phyloP scores from a whole-genome alignment of 495 filamentous ascomycete genomes.

The Penicillium coffeae region DNA sequence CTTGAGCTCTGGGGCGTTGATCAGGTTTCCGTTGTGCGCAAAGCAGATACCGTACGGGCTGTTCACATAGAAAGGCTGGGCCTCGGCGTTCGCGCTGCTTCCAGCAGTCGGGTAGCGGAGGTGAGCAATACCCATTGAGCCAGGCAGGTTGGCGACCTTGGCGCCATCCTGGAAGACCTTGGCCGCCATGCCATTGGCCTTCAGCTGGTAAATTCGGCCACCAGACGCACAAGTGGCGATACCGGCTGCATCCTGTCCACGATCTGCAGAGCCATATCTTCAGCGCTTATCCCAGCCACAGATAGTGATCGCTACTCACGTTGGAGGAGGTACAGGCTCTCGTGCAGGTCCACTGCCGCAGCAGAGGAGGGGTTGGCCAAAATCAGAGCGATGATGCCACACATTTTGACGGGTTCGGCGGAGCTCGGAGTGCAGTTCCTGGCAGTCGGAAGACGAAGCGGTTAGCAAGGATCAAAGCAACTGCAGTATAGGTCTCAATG shows the following conservation, averaged over 20 bases:
- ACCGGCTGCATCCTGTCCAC: slow-evolving; percentile 90
- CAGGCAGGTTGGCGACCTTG: slow-evolving; percentile 72
- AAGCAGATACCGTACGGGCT: slow-evolving; percentile 75
- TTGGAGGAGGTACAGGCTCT: slow-evolving; percentile 84
- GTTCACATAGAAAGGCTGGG: slow-evolving; percentile 86
- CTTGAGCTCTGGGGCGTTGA: slow-evolving; percentile 82
- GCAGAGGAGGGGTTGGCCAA: slow-evolving; percentile 61
- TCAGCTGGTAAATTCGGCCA: slow-evolving; percentile 83
- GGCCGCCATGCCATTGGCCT: slow-evolving; percentile 87
- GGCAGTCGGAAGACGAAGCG: background rate
- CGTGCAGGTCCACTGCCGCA: slow-evolving; percentile 79
- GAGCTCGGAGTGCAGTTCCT: slow-evolving; percentile 4
- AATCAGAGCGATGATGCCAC: slow-evolving; percentile 81
- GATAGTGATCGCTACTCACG: slow-evolving; percentile 34
- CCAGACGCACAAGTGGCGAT: slow-evolving; percentile 72
- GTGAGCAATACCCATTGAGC: slow-evolving; percentile 87
- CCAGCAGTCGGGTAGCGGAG: slow-evolving; percentile 89
- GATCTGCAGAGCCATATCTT: slow-evolving; percentile 29
- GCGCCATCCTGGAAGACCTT: slow-evolving; percentile 81
- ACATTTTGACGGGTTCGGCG: slow-evolving; percentile 53
- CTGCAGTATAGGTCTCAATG: slow-evolving; percentile 7
- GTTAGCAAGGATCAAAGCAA: slow-evolving; percentile 13
- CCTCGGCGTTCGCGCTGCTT: slow-evolving; percentile 62
- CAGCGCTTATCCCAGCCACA: slow-evolving; percentile 7
- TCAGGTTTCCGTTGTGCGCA: slow-evolving; percentile 85